Conservation (phyloP, 768 basidiomycete species). For the Trametes maxima region DNA sequence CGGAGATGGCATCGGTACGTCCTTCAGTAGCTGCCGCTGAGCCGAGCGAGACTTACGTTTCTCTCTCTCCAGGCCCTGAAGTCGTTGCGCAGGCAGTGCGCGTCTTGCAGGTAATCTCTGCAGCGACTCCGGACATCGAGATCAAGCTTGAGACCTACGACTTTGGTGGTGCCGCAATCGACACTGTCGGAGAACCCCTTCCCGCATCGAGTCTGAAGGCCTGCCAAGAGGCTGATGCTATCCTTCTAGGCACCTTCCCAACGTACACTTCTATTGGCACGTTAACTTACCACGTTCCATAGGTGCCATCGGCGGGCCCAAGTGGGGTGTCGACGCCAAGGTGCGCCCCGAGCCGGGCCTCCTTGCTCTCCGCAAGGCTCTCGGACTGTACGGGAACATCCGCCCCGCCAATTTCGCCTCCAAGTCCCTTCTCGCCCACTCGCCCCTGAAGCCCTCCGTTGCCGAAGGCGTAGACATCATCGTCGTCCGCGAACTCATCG, state of each 20-base stretch:
- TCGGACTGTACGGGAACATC: constrained; percentile 97
- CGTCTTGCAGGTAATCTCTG: constrained; percentile 74
- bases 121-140: constrained; percentile 61
- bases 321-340: constrained; percentile 91
- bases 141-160: constrained; percentile 74
- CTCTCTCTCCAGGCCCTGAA: constrained; percentile 69
- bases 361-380: constrained; percentile 83
- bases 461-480: constrained; percentile 89
- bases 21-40: neutral
- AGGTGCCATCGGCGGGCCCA: constrained; percentile 99
- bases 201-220: constrained; percentile 85
- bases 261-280: too few relatives aligned
- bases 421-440: constrained; percentile 82
- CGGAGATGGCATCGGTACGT: constrained; percentile 95
- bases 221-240: constrained; percentile 92
- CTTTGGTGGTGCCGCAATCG: constrained; percentile 95
- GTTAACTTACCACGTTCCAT: neutral
- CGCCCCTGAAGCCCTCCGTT: constrained; percentile 85
- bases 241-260: constrained; percentile 80
- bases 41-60: neutral
- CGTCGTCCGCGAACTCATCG: constrained; percentile 94
- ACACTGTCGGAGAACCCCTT: constrained; percentile 80
- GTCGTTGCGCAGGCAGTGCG: constrained; percentile 84
- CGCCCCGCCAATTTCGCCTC: constrained; percentile 95
- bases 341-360: constrained; percentile 94